These are phyloP conservation scores for Solanum piurae DNA, from an alignment of 257 asterid species.

Conservation along the genomic window DNA sequence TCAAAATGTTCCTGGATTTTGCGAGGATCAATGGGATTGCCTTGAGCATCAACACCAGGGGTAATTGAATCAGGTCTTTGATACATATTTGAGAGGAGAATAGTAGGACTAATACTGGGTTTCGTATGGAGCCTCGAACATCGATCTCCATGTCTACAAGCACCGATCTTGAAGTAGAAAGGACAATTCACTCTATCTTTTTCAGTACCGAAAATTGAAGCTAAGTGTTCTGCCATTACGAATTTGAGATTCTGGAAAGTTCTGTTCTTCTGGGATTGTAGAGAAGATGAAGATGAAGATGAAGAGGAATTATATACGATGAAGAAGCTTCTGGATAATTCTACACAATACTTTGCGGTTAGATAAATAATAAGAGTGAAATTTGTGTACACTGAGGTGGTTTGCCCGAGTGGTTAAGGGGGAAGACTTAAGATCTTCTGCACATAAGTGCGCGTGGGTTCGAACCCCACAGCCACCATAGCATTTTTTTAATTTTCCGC, in stretches of 20 bases:
- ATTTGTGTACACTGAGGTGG: neutral
- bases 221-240: conserved; percentile 84
- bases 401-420: conserved; percentile 60
- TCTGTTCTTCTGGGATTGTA: neutral
- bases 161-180: conserved; percentile 93
- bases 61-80: conserved; percentile 93
- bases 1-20: conserved; percentile 86
- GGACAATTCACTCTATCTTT: conserved; percentile 94
- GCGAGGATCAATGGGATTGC: conserved; percentile 70
- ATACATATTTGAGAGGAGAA: conserved; percentile 83
- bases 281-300: neutral
- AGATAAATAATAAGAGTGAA: rapidly evolving
- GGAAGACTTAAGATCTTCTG: conserved; percentile 38
- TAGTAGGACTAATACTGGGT: conserved; percentile 86
- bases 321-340: neutral
- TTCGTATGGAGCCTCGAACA: conserved; percentile 92
- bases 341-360: too few species aligned
- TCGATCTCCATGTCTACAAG: conserved; percentile 95
- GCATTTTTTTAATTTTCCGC: neutral
- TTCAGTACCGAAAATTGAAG: conserved; percentile 86
- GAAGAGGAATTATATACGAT: too few species aligned
- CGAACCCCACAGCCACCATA: conserved; percentile 31
- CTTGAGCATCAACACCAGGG: conserved; percentile 90
- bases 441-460: conserved; percentile 35
- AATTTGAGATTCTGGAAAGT: neutral